These are phyloP conservation scores for Blastobotrys parvus DNA, from an alignment of 805 yeast species.

Conservation along the genomic window DNA sequence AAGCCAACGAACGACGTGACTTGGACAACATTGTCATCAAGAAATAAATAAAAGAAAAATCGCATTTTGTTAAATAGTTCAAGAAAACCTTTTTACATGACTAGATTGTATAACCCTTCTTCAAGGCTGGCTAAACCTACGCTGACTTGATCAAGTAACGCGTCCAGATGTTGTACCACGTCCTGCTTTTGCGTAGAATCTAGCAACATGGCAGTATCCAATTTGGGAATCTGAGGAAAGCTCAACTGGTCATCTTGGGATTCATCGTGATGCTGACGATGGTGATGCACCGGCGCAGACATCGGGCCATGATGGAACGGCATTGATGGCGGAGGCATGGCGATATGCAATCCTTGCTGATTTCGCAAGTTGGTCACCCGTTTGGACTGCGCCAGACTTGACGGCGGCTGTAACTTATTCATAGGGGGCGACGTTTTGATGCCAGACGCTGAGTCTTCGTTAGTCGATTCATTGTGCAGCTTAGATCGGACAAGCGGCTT, in stretches of 20 bases:
- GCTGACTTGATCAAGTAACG: slow-evolving; percentile 25
- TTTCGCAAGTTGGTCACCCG: slow-evolving; percentile 1
- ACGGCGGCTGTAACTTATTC: neutral
- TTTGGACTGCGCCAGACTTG: slow-evolving; percentile 9
- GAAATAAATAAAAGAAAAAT: too few species aligned
- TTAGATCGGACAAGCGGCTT: neutral
- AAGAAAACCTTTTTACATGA: neutral
- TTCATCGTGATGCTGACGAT: neutral
- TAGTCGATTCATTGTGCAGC: neutral
- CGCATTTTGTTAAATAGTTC: too few species aligned
- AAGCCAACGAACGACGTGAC: slow-evolving; percentile 76
- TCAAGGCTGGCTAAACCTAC: slow-evolving; percentile 17
- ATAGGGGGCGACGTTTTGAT: slow-evolving; percentile 19
- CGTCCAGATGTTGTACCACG: slow-evolving; percentile 26
- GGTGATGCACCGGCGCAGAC: neutral
- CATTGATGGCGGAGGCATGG: slow-evolving; percentile 9
- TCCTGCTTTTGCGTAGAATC: slow-evolving; percentile 31
- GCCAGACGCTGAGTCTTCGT: slow-evolving; percentile 22
- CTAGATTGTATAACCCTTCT: slow-evolving; percentile 7
- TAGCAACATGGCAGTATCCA: slow-evolving; percentile 29
- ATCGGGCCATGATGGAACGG: slow-evolving; percentile 2
- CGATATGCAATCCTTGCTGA: slow-evolving; percentile 4
- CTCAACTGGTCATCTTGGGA: neutral
- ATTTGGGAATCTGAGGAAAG: slow-evolving; percentile 23
- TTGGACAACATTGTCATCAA: slow-evolving; percentile 64